Evolutionary conservation across 306 rosid genomes (phyloP).

Genomic region (Trichosanthes truncata): DNA sequence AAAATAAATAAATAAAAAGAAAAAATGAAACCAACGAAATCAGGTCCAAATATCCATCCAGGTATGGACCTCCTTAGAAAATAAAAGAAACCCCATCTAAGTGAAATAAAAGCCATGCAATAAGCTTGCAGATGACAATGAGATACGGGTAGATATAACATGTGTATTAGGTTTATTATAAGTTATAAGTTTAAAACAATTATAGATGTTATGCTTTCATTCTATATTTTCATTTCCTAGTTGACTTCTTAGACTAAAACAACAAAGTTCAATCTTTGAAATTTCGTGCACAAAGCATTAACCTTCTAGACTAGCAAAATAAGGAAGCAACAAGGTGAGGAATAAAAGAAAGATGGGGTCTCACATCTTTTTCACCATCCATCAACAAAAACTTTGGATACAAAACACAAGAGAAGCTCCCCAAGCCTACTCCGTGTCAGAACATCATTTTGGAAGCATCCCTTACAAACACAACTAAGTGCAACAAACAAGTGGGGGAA

Average conservation of each 20-base stretch:
- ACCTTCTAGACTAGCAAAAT: neutral
- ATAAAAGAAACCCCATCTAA: neutral
- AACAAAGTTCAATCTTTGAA: neutral
- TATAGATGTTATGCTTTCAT: neutral
- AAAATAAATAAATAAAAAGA: neutral
- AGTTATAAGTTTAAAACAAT: neutral
- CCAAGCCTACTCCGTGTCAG: neutral
- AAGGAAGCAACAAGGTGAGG: neutral
- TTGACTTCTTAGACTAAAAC: neutral
- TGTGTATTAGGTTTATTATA: neutral
- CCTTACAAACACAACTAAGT: neutral
- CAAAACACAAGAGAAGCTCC: neutral
- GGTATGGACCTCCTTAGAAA: neutral
- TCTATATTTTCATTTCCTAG: neutral
- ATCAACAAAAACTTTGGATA: neutral
- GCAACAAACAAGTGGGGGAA: neutral
- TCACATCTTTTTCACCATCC: neutral
- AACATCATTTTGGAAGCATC: neutral
- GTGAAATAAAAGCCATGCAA: neutral
- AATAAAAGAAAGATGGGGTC: neutral
- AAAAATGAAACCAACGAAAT: neutral
- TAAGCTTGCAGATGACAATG: neutral
- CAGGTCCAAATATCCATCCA: neutral
- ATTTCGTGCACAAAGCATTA: neutral
- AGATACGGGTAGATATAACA: neutral